Evolutionary conservation across 495 filamentous ascomycete species (phyloP), one percentile per base, ranked within the genome.

Genomic region (Bathelium albidoporum): DNA sequence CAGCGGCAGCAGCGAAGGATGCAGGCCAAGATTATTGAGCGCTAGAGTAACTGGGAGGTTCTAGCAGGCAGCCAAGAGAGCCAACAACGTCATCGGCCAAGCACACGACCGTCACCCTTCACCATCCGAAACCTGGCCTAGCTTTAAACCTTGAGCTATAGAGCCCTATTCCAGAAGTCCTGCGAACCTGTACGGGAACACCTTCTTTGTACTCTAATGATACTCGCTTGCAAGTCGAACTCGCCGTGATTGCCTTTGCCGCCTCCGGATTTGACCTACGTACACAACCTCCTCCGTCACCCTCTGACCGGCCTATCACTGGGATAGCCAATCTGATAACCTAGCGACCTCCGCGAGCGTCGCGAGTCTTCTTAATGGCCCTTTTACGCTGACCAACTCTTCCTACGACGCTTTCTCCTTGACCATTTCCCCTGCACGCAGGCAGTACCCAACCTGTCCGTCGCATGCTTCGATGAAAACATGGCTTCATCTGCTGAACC

Each of bases 401-500:
- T 49, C 9, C n/a, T n/a, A n/a, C n/a, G n/a, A n/a, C n/a, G n/a
- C n/a, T n/a, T n/a, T n/a, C n/a, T n/a, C n/a, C n/a, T n/a, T n/a
- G n/a, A n/a, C n/a, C n/a, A n/a, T n/a, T n/a, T n/a, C n/a, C n/a
- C n/a, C n/a, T n/a, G n/a, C n/a, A n/a, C n/a, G n/a, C n/a, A n/a
- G n/a, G n/a, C n/a, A n/a, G n/a, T n/a, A n/a, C n/a, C n/a, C n/a
- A n/a, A n/a, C n/a, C n/a, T n/a, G n/a, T n/a, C n/a, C n/a, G n/a
- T n/a, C n/a, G 34, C 34, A 5, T 14, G 34, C 14, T 14, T 14
- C 5, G 34, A 5, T 28, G 55, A 16, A n/a, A 41, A 22, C 22
- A 66, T 66, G 65, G 65, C 34, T 39, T 26, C 32, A 26, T 28
- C 55, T 22, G 41, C 14, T 39, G 36, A 49, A n/a, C 58, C 39